phyloP scores from a whole-genome alignment of 176 grass and related monocot genomes.

The Olyra latifolia region DNA sequence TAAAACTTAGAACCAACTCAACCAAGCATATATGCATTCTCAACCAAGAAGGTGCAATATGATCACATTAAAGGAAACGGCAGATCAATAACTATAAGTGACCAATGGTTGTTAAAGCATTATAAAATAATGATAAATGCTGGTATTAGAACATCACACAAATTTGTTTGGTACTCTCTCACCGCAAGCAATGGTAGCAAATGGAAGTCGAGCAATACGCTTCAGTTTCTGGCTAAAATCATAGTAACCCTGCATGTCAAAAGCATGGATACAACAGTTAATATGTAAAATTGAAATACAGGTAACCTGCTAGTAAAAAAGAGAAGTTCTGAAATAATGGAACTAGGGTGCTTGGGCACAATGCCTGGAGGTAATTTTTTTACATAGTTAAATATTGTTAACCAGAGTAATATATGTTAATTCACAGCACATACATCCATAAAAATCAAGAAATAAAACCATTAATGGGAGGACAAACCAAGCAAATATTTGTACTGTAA shows the following conservation, averaged over 20 bases:
- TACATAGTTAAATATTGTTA: neutral
- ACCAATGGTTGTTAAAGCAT: neutral
- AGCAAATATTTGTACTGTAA: neutral
- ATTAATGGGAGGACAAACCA: neutral
- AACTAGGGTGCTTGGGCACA: neutral
- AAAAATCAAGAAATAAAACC: neutral
- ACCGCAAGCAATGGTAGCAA: slow-evolving; percentile 80
- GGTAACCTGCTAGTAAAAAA: neutral
- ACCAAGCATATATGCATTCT: neutral
- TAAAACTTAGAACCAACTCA: neutral
- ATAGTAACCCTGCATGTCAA: slow-evolving; percentile 81
- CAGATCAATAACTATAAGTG: slow-evolving; percentile 3
- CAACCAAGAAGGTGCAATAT: neutral
- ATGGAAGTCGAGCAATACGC: slow-evolving; percentile 75
- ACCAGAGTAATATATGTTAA: neutral
- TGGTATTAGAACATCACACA: slow-evolving; percentile 16
- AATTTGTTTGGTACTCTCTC: slow-evolving; percentile 31
- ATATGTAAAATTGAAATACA: slow-evolving; percentile 13
- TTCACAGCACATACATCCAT: neutral
- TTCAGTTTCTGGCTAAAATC: slow-evolving; percentile 94
- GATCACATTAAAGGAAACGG: neutral
- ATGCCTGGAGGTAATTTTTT: neutral
- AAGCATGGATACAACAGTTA: slow-evolving; percentile 16
- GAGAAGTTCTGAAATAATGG: neutral
- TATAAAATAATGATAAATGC: slow-evolving; percentile 16